Percentiles rank a stretch among this genome's conserved stretches.
Evolutionary conservation across 805 yeast species (phyloP).

Genomic region (Wickerhamiella azyma): DNA sequence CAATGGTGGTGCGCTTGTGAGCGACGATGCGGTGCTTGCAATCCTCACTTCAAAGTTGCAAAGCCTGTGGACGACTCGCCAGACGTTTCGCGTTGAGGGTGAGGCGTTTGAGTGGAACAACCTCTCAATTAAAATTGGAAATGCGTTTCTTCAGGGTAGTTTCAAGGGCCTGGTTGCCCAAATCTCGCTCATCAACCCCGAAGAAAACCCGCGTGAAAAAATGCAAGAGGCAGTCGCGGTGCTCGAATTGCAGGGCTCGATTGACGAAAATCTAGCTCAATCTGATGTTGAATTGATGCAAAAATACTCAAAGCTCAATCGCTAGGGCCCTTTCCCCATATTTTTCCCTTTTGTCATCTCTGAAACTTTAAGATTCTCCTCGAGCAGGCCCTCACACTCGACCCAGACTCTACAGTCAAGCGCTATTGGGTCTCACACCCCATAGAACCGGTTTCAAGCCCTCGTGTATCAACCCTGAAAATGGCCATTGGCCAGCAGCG

Average conservation of each 20-base stretch:
- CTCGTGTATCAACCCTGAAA: not conserved
- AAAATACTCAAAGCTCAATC: slow-evolving; percentile 3
- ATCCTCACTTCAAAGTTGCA: slow-evolving; percentile 46
- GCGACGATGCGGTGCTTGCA: slow-evolving; percentile 43
- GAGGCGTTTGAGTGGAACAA: slow-evolving; percentile 39
- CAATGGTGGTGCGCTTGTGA: slow-evolving; percentile 28
- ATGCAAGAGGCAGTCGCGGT: not conserved
- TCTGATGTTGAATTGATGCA: not conserved
- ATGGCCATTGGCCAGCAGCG: slow-evolving; percentile 2
- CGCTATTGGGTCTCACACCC: not conserved
- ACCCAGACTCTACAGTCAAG: not conserved
- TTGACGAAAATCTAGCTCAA: not conserved
- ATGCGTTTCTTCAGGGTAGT: slow-evolving; percentile 58
- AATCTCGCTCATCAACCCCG: slow-evolving; percentile 23
- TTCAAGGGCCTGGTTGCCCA: slow-evolving; percentile 60
- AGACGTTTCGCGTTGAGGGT: slow-evolving; percentile 63
- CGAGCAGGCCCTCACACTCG: not conserved
- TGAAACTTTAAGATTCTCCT: not conserved
- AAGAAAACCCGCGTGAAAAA: not conserved
- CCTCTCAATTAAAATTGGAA: slow-evolving; percentile 45
- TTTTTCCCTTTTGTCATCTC: not conserved
- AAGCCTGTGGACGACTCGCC: slow-evolving; percentile 57
- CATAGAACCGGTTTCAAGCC: not conserved
- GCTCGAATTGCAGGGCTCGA: not conserved
- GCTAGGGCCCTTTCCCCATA: not conserved